phyloP scores from a whole-genome alignment of 2,329 filamentous ascomycete species.

The Diaporthe longicolla region DNA sequence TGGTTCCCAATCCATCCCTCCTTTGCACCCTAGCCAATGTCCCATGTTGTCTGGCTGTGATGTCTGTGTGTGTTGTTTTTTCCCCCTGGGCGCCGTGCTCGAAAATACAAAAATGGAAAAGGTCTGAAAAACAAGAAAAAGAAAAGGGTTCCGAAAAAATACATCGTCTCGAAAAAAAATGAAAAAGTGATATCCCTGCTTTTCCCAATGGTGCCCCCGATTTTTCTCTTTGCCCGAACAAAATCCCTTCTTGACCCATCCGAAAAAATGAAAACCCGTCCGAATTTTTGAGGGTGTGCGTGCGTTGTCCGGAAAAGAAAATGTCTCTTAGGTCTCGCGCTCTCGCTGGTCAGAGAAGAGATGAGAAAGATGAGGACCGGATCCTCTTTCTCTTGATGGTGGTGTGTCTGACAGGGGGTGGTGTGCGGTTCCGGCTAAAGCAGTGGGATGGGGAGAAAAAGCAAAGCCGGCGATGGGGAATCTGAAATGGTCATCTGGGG shows the following conservation, averaged over 20 bases:
- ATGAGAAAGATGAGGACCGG: not conserved
- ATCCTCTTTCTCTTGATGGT: not conserved
- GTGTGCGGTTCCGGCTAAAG: conserved; percentile 9
- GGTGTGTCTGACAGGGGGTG: conserved; percentile 14
- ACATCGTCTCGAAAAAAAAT: conserved; percentile 3
- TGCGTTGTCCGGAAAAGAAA: not conserved
- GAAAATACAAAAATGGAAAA: conserved; percentile 28
- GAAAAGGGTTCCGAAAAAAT: conserved; percentile 11
- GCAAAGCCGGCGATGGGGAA: conserved; percentile 29
- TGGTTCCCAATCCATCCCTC: conserved; percentile 23
- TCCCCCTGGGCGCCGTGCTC: conserved; percentile 35
- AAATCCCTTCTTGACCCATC: conserved; percentile 25
- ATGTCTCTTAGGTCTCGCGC: conserved; percentile 5
- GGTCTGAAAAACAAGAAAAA: conserved; percentile 8
- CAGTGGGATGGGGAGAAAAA: conserved; percentile 28
- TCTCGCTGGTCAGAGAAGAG: conserved; percentile 3
- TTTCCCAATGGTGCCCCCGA: conserved; percentile 25
- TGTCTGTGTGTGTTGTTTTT: conserved; percentile 15
- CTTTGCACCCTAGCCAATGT: conserved; percentile 31
- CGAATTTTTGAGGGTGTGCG: conserved; percentile 12
- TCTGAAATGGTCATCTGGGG: conserved; percentile 24
- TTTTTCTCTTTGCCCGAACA: conserved; percentile 17
- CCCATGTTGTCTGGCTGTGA: conserved; percentile 26
- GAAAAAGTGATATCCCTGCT: not conserved
- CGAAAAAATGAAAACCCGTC: conserved; percentile 8